Evolutionary conservation across 805 yeast genomes (phyloP).

Genomic region (Candida odintsovae): DNA sequence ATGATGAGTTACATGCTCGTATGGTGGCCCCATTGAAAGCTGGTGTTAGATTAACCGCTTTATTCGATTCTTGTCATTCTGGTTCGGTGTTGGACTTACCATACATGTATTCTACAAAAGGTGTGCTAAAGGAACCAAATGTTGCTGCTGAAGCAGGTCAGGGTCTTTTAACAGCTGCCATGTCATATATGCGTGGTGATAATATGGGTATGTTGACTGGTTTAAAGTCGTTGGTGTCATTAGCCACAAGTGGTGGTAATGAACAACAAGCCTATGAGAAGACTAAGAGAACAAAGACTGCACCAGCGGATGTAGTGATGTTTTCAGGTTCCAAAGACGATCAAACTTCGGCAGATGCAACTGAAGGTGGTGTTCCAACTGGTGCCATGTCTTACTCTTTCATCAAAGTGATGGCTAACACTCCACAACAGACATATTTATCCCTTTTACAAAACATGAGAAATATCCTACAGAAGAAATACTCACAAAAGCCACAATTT

Average conservation of each 20-base stretch:
- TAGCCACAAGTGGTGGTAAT: slow-evolving; percentile 33
- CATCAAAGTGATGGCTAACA: slow-evolving; percentile 51
- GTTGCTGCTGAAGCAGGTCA: slow-evolving; percentile 69
- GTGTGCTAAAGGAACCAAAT: slow-evolving; percentile 76
- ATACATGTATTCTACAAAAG: slow-evolving; percentile 74
- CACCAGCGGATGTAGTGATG: slow-evolving; percentile 73
- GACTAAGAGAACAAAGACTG: slow-evolving; percentile 50
- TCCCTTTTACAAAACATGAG: slow-evolving; percentile 70
- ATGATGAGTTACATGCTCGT: slow-evolving; percentile 67
- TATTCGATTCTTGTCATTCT: slow-evolving; percentile 83
- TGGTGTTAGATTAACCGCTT: slow-evolving; percentile 73
- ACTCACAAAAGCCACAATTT: slow-evolving; percentile 79
- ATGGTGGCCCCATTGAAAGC: slow-evolving; percentile 64
- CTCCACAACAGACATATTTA: slow-evolving; percentile 63
- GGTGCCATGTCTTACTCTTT: slow-evolving; percentile 88
- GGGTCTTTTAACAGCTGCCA: slow-evolving; percentile 54
- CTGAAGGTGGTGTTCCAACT: slow-evolving; percentile 61
- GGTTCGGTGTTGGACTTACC: slow-evolving; percentile 82
- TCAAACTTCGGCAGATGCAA: slow-evolving; percentile 81
- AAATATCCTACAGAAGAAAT: slow-evolving; percentile 51
- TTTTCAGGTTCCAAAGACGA: slow-evolving; percentile 80
- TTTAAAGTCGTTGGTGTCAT: slow-evolving; percentile 36
- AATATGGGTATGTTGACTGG: slow-evolving; percentile 35
- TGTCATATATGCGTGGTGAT: slow-evolving; percentile 58
- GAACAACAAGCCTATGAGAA: slow-evolving; percentile 33